Conservation (phyloP, 148 eudicot genomes). For the Suaeda aralocaspica region DNA sequence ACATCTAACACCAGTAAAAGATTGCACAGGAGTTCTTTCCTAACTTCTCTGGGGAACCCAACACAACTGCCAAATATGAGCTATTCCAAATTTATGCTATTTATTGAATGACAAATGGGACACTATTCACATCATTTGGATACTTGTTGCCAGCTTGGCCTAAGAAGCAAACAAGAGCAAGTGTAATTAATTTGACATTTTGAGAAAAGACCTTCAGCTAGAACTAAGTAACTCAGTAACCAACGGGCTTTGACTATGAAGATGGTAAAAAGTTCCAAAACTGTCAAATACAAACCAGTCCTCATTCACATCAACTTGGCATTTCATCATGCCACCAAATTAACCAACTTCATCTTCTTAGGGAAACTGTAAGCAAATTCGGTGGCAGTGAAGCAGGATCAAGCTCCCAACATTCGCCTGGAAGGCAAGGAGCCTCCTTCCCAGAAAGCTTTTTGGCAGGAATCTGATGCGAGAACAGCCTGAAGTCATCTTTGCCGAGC, state of each 20-base stretch:
- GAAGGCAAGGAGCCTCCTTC: constrained; percentile 44
- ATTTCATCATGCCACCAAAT: neutral
- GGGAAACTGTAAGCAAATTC: constrained; percentile 37
- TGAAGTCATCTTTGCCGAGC: constrained; percentile 51
- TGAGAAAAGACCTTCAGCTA: neutral
- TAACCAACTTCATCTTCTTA: constrained; percentile 15
- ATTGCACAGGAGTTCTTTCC: neutral
- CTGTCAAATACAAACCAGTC: constrained; percentile 11
- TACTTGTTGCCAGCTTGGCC: neutral
- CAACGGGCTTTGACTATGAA: neutral
- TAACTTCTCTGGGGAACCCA: neutral
- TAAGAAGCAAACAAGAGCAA: neutral
- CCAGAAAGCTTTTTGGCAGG: constrained; percentile 78
- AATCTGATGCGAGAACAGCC: constrained; percentile 81
- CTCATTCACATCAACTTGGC: neutral
- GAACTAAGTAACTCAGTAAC: neutral
- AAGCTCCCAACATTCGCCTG: constrained; percentile 77
- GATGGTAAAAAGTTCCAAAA: neutral
- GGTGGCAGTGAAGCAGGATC: constrained; percentile 91
- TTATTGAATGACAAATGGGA: neutral
- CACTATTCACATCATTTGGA: neutral
- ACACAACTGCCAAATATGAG: neutral
- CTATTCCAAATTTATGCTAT: too few relatives aligned
- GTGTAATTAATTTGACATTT: neutral
- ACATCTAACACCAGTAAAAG: neutral